Evolutionary conservation across 495 filamentous ascomycete species (phyloP).

Genomic region (Penicillium coprophilum): DNA sequence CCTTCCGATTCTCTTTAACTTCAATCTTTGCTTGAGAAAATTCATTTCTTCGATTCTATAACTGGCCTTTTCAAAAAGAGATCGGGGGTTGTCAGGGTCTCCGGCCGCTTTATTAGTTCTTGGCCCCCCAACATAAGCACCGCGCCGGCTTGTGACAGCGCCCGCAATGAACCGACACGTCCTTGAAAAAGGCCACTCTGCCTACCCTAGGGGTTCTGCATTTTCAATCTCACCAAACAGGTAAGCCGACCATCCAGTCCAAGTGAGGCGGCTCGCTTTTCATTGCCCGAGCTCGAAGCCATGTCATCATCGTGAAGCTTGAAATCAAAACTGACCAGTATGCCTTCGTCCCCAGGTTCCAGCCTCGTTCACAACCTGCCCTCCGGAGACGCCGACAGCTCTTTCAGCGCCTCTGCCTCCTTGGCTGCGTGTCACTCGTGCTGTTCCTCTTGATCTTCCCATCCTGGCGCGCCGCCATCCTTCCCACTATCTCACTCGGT

Average conservation of each 20-base stretch:
- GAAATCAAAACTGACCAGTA: slow-evolving; percentile 10
- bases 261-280: slow-evolving; percentile 7
- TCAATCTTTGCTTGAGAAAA: background rate
- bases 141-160: slow-evolving; percentile 12
- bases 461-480: slow-evolving; percentile 66
- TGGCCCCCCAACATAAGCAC: slow-evolving; percentile 28
- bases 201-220: slow-evolving; percentile 61
- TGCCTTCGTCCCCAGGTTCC: slow-evolving; percentile 60
- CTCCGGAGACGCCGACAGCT: slow-evolving; percentile 73
- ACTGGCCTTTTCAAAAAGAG: background rate
- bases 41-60: slow-evolving; percentile 2
- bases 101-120: slow-evolving; percentile 10
- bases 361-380: slow-evolving; percentile 76
- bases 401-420: slow-evolving; percentile 61
- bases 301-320: slow-evolving; percentile 12
- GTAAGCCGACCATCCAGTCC: slow-evolving; percentile 45
- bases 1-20: background rate
- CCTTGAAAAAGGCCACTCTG: slow-evolving; percentile 73
- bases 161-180: slow-evolving; percentile 59
- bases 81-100: slow-evolving; percentile 7
- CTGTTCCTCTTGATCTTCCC: slow-evolving; percentile 68
- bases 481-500: slow-evolving; percentile 64
- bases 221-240: slow-evolving; percentile 90
- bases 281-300: slow-evolving; percentile 1
- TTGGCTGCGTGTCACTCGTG: slow-evolving; percentile 53